Conservation (phyloP, 805 yeast species). For the Suhomyces prunicola region DNA sequence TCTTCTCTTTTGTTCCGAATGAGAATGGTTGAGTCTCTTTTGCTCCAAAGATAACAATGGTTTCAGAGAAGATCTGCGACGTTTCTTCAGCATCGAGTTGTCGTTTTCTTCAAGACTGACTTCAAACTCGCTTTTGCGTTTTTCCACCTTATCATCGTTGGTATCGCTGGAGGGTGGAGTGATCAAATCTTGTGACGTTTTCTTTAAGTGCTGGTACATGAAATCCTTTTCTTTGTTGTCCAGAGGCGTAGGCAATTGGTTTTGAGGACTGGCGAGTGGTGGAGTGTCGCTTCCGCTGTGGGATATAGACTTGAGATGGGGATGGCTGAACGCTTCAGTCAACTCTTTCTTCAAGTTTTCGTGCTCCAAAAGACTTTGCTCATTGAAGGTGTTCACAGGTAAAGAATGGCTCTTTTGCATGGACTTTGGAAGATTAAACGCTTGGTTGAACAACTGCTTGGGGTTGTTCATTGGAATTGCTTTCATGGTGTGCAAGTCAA, state of each 20-base stretch:
- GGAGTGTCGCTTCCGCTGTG: slow-evolving; percentile 1
- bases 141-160: not conserved
- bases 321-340: slow-evolving; percentile 32
- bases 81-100: slow-evolving; percentile 14
- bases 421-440: slow-evolving; percentile 1
- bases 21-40: slow-evolving; percentile 40
- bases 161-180: slow-evolving; percentile 6
- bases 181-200: slow-evolving; percentile 1
- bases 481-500: slow-evolving; percentile 32
- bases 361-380: slow-evolving; percentile 6
- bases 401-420: slow-evolving; percentile 12
- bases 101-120: slow-evolving; percentile 4
- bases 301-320: slow-evolving; percentile 15
- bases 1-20: slow-evolving; percentile 42
- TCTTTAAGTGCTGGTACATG: slow-evolving; percentile 4
- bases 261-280: slow-evolving; percentile 8
- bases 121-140: not conserved
- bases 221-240: slow-evolving; percentile 24
- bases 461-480: slow-evolving; percentile 8
- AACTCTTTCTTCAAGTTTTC: slow-evolving; percentile 25
- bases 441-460: not conserved
- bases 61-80: slow-evolving; percentile 29
- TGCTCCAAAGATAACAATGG: slow-evolving; percentile 39
- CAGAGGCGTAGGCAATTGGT: slow-evolving; percentile 33
- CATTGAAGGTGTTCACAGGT: not conserved